These are phyloP conservation scores for Candida gigantensis DNA, from an alignment of 1,139 yeast species.

Conservation along the genomic window DNA sequence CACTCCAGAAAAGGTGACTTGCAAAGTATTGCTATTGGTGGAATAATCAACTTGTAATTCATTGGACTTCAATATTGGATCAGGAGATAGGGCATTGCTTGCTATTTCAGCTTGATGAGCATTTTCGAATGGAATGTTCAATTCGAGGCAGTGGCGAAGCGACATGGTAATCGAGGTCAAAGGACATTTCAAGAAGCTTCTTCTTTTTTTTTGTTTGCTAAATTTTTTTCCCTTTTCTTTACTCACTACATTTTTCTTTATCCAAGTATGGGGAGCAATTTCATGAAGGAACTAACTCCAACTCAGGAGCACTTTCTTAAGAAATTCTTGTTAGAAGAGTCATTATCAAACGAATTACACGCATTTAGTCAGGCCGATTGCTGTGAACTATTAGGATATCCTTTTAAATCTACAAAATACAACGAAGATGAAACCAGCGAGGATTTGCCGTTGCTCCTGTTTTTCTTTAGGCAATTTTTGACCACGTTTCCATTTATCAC, in stretches of 20 bases:
- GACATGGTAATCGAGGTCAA: conserved; percentile 2
- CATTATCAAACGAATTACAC: conserved; percentile 63
- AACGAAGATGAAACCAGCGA: conserved; percentile 15
- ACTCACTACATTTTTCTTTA: not conserved
- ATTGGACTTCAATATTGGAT: conserved; percentile 71
- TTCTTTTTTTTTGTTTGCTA: not conserved
- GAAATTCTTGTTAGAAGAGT: conserved; percentile 67
- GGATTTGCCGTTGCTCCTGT: conserved; percentile 67
- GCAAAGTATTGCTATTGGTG: conserved; percentile 28
- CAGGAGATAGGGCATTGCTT: conserved; percentile 61
- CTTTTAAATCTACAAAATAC: conserved; percentile 45
- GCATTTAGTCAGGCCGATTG: conserved; percentile 59
- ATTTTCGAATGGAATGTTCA: conserved; percentile 55
- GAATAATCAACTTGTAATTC: conserved; percentile 52
- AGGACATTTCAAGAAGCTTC: no score
- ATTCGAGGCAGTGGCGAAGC: conserved; percentile 6
- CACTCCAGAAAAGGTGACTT: conserved; percentile 51
- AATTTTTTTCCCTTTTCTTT: not conserved
- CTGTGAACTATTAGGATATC: conserved; percentile 68
- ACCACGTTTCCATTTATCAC: conserved; percentile 75
- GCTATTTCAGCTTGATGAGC: conserved; percentile 66
- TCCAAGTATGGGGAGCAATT: not conserved
- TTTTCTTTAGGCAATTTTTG: conserved; percentile 62
- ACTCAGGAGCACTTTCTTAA: conserved; percentile 83
- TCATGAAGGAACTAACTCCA: conserved; percentile 18